Conservation (phyloP, 208 protist genomes). For the Leishmania aethiopica region DNA sequence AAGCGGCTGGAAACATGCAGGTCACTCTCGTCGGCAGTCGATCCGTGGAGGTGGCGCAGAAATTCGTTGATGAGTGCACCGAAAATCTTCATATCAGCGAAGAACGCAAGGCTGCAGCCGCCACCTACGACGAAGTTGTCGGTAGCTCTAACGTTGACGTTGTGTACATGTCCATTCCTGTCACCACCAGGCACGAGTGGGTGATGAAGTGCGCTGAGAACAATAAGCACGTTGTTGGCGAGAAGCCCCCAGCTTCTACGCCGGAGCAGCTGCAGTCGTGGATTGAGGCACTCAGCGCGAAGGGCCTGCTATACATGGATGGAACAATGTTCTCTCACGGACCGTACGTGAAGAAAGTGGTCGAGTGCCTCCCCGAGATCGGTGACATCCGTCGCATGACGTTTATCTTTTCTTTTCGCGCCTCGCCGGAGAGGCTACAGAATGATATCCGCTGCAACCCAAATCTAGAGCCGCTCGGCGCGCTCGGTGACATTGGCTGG, state of each 20-base stretch:
- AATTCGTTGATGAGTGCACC: constrained; percentile 29
- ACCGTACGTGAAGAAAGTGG: constrained; percentile 34
- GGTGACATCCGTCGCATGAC: constrained; percentile 42
- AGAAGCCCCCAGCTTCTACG: constrained; percentile 43
- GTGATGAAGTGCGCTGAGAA: constrained; percentile 49
- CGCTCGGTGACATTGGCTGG: constrained; percentile 71
- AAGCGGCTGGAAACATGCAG: constrained; percentile 38
- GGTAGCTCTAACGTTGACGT: constrained; percentile 31
- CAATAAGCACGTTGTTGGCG: constrained; percentile 66
- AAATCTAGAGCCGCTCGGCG: constrained; percentile 48
- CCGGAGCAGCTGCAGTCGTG: constrained; percentile 51
- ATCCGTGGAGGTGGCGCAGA: constrained; percentile 12
- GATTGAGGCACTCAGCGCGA: constrained; percentile 43
- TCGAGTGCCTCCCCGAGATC: constrained; percentile 18
- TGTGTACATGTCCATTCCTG: constrained; percentile 50
- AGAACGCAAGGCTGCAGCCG: constrained; percentile 19
- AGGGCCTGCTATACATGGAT: constrained; percentile 69
- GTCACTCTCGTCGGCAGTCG: constrained; percentile 44
- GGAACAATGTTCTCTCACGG: constrained; percentile 68
- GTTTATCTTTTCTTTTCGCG: constrained; percentile 35
- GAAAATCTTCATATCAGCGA: constrained; percentile 31
- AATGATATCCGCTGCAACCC: constrained; percentile 53
- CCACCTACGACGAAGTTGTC: constrained; percentile 33
- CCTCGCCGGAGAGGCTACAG: constrained; percentile 16
- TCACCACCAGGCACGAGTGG: constrained; percentile 45